These are phyloP conservation scores for Luffa aegyptiaca DNA, from an alignment of 306 rosid genomes.

Conservation along the genomic window DNA sequence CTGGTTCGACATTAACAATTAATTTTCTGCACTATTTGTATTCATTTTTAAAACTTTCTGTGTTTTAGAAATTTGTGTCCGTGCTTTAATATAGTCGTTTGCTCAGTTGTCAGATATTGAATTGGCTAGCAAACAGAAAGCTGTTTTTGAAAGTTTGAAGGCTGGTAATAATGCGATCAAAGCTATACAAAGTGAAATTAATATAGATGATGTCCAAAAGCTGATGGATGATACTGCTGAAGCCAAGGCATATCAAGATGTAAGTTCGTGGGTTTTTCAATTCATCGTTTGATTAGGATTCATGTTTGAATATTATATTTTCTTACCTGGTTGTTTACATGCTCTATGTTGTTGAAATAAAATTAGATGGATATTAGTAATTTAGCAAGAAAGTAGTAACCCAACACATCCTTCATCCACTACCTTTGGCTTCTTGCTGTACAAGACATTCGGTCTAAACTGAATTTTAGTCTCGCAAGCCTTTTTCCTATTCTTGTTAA, in stretches of 20 bases:
- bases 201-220: conserved; percentile 89
- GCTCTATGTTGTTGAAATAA: neutral
- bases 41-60: neutral
- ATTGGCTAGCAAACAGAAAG: conserved; percentile 85
- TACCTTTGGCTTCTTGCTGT: neutral
- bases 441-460: neutral
- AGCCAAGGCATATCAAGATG: conserved; percentile 98
- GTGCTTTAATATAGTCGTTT: conserved; percentile 12
- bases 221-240: conserved; percentile 88
- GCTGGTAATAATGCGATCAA: conserved; percentile 80
- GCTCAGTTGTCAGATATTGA: conserved; percentile 90
- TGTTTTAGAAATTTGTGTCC: neutral
- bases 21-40: neutral
- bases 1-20: neutral
- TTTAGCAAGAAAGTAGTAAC: neutral
- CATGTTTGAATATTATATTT: neutral
- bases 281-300: conserved; percentile 13
- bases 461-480: neutral
- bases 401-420: neutral
- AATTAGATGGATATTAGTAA: neutral
- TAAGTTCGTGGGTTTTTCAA: conserved; percentile 28
- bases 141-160: conserved; percentile 87
- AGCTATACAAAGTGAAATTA: conserved; percentile 88
- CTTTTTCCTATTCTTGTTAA: neutral
- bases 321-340: neutral